Evolutionary conservation across 768 basidiomycete genomes (phyloP).

Genomic region (Pholiota conissans): DNA sequence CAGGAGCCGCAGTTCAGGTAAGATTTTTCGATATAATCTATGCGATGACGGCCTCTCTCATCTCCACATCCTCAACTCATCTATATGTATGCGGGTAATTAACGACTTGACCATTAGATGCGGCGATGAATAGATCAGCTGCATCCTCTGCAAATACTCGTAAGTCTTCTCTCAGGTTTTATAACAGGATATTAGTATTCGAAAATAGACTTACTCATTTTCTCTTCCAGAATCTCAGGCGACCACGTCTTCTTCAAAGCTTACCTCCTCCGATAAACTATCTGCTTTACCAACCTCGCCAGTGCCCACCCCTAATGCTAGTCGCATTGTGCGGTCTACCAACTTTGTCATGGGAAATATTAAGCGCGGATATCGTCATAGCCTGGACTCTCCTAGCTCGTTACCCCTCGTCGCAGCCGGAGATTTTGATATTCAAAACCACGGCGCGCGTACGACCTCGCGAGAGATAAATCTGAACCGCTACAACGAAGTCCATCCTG

Average conservation of each 20-base stretch:
- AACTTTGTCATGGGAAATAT: slow-evolving; percentile 22
- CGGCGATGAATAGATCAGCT: not conserved
- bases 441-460: slow-evolving; percentile 3
- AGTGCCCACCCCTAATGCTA: slow-evolving; percentile 30
- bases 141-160: not conserved
- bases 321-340: slow-evolving; percentile 32
- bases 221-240: slow-evolving; percentile 14
- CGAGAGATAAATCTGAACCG: slow-evolving; percentile 11
- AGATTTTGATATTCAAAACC: slow-evolving; percentile 19
- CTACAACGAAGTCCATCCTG: not conserved
- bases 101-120: not conserved
- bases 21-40: too few species aligned
- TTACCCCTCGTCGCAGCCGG: slow-evolving; percentile 37
- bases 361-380: slow-evolving; percentile 35
- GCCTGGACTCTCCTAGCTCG: slow-evolving; percentile 42
- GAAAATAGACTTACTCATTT: too few species aligned
- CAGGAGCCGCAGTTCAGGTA: not conserved
- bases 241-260: slow-evolving; percentile 43
- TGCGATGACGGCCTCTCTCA: too few species aligned
- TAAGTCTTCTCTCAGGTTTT: not conserved
- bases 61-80: too few species aligned
- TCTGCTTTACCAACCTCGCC: slow-evolving; percentile 36
- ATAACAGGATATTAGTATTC: not conserved
- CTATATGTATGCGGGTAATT: too few species aligned
- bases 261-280: slow-evolving; percentile 46